Base-by-base conservation (phyloP, 148 eudicot species). In the Simmondsia chinensis region DNA sequence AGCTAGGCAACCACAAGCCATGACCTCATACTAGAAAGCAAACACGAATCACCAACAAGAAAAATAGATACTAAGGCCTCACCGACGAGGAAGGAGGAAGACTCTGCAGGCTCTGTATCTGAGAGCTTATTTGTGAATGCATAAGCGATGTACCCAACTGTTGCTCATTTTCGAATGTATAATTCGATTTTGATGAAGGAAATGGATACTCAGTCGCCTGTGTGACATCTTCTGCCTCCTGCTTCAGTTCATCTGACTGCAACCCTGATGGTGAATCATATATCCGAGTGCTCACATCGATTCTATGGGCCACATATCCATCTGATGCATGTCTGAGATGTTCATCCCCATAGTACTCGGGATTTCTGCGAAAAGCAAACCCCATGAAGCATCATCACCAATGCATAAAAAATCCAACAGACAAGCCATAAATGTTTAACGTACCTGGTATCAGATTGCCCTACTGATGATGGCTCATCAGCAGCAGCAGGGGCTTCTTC, bases 301-400 rank as follows among this genome's bases (percentile, higher is more conserved):
- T 62, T 77, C 80, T 70, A 43, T 84, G 87, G 50, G 60, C 66
- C 37, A 59, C 44, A 38, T 62, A 68, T 56, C 60, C 77, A 43
- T 85, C 97, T 21, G 95, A 33, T 24, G 70, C 43, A 46, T 72
- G 39, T 63, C 73, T 48, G n/a, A 71, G 71, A 61, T 83, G 69
- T 26, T 85, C 95, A 8, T 85, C 87, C 11, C 57, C 83, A 54
- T 74, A 82, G 51, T 79, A 85, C 27, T 91, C 94, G 29, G 85
- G 16, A 61, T 74, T 70, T 66, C 97, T 91, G 73, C 61, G 54
- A 57, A 62, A 53, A 50, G 16, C 3, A 34, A 26, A 15, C 33
- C 17, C 32, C 11, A 43, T 9, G 20, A 50, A 40, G 50, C 35
- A 43, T 19, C 47, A 63, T 8, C 34, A 4, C 26, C 9, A 43